phyloP scores from a whole-genome alignment of 2,329 filamentous ascomycete genomes.

The Aspergillus sp. region DNA sequence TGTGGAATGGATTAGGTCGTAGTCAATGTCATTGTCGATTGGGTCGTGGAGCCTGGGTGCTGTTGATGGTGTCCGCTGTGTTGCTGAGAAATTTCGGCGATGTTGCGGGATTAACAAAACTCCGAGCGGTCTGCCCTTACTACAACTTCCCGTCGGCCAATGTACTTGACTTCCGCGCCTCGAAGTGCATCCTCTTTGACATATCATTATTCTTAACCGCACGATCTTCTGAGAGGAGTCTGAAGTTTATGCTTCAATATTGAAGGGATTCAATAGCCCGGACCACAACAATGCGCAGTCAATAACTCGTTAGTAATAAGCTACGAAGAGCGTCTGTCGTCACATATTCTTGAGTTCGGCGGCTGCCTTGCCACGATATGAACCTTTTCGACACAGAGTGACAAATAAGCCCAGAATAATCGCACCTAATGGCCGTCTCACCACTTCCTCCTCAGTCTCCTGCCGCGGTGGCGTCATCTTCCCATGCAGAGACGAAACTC shows the following conservation, averaged over 20 bases:
- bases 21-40: background rate
- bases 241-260: too few species aligned
- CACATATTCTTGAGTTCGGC: too few species aligned
- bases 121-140: slow-evolving; percentile 14
- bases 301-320: too few species aligned
- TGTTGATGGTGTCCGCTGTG: background rate
- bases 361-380: background rate
- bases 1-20: background rate
- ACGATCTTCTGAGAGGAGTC: too few species aligned
- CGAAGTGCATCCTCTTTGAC: too few species aligned
- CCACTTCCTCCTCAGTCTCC: slow-evolving; percentile 41
- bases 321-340: too few species aligned
- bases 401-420: background rate
- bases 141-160: too few species aligned
- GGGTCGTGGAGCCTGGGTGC: background rate
- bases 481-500: slow-evolving; percentile 30
- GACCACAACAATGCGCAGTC: too few species aligned
- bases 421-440: slow-evolving; percentile 38
- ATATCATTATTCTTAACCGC: too few species aligned
- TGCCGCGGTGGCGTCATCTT: slow-evolving; percentile 29
- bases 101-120: slow-evolving; percentile 31
- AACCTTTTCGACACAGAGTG: background rate
- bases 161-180: too few species aligned
- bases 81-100: slow-evolving; percentile 27
- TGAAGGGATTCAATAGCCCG: too few species aligned